Base-by-base conservation (phyloP, 2,329 filamentous ascomycete genomes). In the Aspergillus piperis region DNA sequence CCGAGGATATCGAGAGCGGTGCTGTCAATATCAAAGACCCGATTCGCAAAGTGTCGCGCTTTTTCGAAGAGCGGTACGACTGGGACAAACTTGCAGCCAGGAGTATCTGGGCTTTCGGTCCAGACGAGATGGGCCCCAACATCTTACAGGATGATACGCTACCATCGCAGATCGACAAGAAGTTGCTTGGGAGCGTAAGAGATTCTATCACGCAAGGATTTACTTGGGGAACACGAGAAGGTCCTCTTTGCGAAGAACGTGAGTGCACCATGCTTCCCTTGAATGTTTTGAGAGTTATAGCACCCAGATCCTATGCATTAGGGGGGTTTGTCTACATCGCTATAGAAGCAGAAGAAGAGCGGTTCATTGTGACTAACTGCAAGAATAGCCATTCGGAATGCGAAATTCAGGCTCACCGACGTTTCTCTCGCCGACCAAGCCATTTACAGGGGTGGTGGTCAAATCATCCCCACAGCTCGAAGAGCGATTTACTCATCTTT, bases 101-200 rank as follows among this genome's bases (percentile, higher is more conserved):
- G 70, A 97, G 93, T 73, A 96, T 99, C 71, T 99, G 95, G 95
- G 95, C 95, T 1, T 99, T 99, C 78, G 95, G 95, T 2, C 95
- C 95, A 3, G 94, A 98, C 60, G 95, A 99, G 66, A 90, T 88
- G 81, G 91, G 93, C 0, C 92, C 95, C 5, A 99, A 99, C 76
- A 95, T 99, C 66, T 81, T 99, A 53, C 93, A 97, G 77, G 95
- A 99, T 76, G 95, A 99, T 76, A 99, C 95, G 17, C 82, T 99
- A 17, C 93, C 94, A 3, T 91, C 91, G 23, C 93, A 97, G 76
- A 91, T 98, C 62, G 93, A 99, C 80, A 95, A 96, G 79, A 96
- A 94, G 77, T 83, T 93, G 19, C 85, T 99, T 32, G 88, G 88
- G 69, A 90, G 88, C 38, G 94, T 97, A 48, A 89, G 92, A 68